phyloP scores from a whole-genome alignment of 495 filamentous ascomycete species.

The Penicillium parvum region DNA sequence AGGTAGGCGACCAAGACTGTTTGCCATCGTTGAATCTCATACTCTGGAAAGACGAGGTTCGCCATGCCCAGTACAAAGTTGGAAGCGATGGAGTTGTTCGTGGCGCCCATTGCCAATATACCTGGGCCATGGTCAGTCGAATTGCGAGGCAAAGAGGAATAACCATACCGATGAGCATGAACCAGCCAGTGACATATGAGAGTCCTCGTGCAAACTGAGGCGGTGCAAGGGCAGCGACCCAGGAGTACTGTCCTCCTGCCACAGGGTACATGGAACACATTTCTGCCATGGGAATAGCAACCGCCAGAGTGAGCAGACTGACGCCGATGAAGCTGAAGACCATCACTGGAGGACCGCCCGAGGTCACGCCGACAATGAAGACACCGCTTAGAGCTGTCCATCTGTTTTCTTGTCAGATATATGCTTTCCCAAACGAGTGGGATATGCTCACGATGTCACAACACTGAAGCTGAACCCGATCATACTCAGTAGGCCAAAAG shows the following conservation, averaged over 20 bases:
- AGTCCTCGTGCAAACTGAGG: slow-evolving; percentile 43
- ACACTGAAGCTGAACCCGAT: slow-evolving; percentile 57
- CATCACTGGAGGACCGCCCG: slow-evolving; percentile 56
- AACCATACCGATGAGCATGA: slow-evolving; percentile 46
- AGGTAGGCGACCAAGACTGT: slow-evolving; percentile 50
- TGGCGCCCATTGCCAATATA: slow-evolving; percentile 54
- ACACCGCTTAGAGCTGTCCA: slow-evolving; percentile 55
- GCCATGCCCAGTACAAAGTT: slow-evolving; percentile 55
- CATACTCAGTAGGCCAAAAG: slow-evolving; percentile 56
- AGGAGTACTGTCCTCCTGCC: slow-evolving; percentile 53
- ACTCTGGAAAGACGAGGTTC: slow-evolving; percentile 49
- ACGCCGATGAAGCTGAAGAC: slow-evolving; percentile 53
- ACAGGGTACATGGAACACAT: slow-evolving; percentile 54
- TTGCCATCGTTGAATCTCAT: slow-evolving; percentile 54
- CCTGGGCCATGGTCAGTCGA: slow-evolving; percentile 22
- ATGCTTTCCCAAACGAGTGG: not conserved
- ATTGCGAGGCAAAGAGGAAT: not conserved
- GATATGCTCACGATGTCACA: slow-evolving; percentile 42
- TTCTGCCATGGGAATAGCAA: slow-evolving; percentile 56
- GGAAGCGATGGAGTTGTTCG: slow-evolving; percentile 52
- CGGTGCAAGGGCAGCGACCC: slow-evolving; percentile 54
- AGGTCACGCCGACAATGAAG: slow-evolving; percentile 51
- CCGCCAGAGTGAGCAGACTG: slow-evolving; percentile 45
- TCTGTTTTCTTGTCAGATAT: slow-evolving; percentile 20
- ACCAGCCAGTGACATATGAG: slow-evolving; percentile 51